Evolutionary conservation across 2,329 filamentous ascomycete genomes (phyloP).

Genomic region (Sporothrix mexicana): DNA sequence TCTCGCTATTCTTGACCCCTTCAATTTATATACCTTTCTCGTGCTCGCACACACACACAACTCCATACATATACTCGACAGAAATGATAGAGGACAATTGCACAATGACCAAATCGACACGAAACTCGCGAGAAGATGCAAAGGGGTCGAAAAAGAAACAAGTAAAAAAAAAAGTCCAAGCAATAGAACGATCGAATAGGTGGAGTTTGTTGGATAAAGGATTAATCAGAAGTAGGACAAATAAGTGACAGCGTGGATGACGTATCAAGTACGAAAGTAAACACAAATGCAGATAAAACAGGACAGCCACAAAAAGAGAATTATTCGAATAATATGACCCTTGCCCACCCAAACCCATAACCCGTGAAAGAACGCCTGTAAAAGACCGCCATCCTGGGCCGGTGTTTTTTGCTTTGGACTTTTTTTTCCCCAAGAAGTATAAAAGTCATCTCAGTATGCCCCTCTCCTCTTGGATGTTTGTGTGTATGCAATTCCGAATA

Average conservation of each 20-base stretch:
- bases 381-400: slow-evolving; percentile 5
- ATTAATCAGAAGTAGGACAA: neutral
- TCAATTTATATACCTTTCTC: too few species aligned
- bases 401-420: neutral
- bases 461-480: neutral
- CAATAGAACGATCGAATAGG: neutral
- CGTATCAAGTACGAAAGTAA: too few species aligned
- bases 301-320: neutral
- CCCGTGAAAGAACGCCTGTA: slow-evolving; percentile 13
- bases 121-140: neutral
- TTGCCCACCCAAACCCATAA: neutral
- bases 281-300: neutral
- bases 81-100: too few species aligned
- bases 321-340: slow-evolving; percentile 13
- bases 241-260: neutral
- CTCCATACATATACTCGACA: too few species aligned
- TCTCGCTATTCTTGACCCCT: too few species aligned
- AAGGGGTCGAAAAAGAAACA: neutral
- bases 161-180: neutral
- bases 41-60: too few species aligned
- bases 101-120: neutral
- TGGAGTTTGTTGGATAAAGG: neutral
- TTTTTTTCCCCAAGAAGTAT: neutral
- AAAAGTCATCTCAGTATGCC: neutral
- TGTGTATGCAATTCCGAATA: neutral